Evolutionary conservation across 768 basidiomycete genomes (phyloP), one percentile per base, ranked within the genome.

Genomic region (Lepiota venenata): DNA sequence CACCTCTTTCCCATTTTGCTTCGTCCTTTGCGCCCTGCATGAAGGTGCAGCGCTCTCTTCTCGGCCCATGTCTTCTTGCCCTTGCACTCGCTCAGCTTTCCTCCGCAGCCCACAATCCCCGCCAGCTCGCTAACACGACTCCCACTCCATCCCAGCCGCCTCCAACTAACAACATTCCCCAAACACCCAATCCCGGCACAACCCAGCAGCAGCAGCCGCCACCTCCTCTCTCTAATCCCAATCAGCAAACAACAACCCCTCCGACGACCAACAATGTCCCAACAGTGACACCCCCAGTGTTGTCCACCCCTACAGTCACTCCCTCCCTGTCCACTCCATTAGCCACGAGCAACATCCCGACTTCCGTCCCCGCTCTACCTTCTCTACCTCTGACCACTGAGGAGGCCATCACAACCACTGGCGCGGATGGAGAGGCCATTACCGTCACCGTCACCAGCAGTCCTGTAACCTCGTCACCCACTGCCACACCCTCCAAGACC

Each of bases 1-100:
- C 18, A n/a, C 32, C 37, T 25, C 2, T 5, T 39, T 25, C 50
- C 32, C 27, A 21, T 15, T 22, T 7, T n/a, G n/a, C 18, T 29
- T 50, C 29, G 37, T 18, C 29, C 38, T n/a, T 38, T 51, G 47
- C 37, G 54, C 56, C 55, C 59, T 46, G 20, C 42, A 68, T 67
- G 69, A 70, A 63, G 56, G 37, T 61, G 45, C 47, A 59, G n/a
- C 58, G 41, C 29, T 58, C 64, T 6, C 62, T 67, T 48, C 51
- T 68, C 21, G n/a, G 66, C 25, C 60, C 67, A 43, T 66, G 65
- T 50, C 40, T 67, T 43, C 62, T 68, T 29, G 57, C 62, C 20
- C 60, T 65, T 22, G 61, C 62, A 27, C 44, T 60, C 15, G 56
- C 56, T 27, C 61, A 63, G 39, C 21, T 58, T 25, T 61, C 56